Evolutionary conservation across 768 basidiomycete genomes (phyloP), one percentile per base, ranked within the genome.

Genomic region (Boletus coccyginus): DNA sequence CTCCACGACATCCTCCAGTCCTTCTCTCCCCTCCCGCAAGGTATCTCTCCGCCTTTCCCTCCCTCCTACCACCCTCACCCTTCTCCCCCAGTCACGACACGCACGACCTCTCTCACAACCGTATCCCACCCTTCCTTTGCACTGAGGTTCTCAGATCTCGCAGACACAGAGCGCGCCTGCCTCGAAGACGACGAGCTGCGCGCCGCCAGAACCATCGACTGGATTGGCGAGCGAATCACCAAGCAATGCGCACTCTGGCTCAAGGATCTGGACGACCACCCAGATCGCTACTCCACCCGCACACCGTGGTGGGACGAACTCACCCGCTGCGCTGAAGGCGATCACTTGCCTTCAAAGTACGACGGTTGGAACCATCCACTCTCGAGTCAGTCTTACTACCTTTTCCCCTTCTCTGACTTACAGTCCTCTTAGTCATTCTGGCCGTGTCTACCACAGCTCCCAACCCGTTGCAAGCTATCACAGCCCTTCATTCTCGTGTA

Each of bases 301-400:
- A 84, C 88, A 11, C 91, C 90, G 1, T 94, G 92, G 92, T 94
- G 92, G 92, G 87, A 91, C 59, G 92, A 94, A 67, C 77, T 94
- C 39, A 77, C 80, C 62, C 78, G 83, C 12, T 94, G 92, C 69
- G 78, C 81, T 1, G 87, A 93, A 66, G 90, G 88, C 1, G 90
- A 93, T 65, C 78, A 83, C 69, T 76, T 86, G 11, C 92, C 92
- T 11, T 82, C 81, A 35, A 85, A 78, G 66, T 66, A 73, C 1
- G 92, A 94, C 65, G 87, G 83, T 46, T 94, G 92, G 92, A 94
- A 92, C 64, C 92, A 94, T 72, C 92, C 92, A 47, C 82, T 85
- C 46, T 84, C 92, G 24, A 73, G 92, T 93, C 66, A 55, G 88
- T 79, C 46, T 36, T 39, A 10, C 46, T 31, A 17, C 42, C 47